Conservation (phyloP, 2,329 filamentous ascomycete genomes). For the Xylariales sp. region DNA sequence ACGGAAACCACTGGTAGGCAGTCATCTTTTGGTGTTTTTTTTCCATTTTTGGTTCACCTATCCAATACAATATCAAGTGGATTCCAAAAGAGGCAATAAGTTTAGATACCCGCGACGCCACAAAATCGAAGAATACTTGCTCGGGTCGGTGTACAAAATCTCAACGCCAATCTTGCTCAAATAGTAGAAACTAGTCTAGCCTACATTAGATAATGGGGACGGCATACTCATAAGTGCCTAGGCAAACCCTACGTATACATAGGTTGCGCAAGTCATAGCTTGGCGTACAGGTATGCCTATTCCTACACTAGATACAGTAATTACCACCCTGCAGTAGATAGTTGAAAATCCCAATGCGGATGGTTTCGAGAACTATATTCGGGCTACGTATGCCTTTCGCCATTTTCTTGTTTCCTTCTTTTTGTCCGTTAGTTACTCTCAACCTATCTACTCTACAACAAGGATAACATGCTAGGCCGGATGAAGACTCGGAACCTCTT, state of each 20-base stretch:
- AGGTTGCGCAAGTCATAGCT: background rate
- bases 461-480: background rate
- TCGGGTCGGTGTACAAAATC: background rate
- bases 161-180: constrained; percentile 4
- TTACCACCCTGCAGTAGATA: background rate
- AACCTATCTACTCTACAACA: background rate
- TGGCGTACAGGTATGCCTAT: background rate
- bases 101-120: constrained; percentile 9
- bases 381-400: background rate
- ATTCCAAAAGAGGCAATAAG: constrained; percentile 24
- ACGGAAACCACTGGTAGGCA: too few relatives aligned
- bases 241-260: too few relatives aligned
- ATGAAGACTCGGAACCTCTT: too few relatives aligned
- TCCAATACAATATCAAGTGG: constrained; percentile 26
- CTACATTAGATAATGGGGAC: background rate
- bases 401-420: background rate
- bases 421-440: too few relatives aligned
- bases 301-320: too few relatives aligned
- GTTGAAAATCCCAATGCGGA: background rate
- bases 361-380: background rate
- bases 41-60: background rate
- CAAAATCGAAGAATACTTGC: background rate
- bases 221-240: background rate
- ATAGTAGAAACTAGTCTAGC: background rate
- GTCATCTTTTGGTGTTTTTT: background rate